Base-by-base conservation (phyloP, 176 grass and related monocot genomes). In the Juncus effusus region DNA sequence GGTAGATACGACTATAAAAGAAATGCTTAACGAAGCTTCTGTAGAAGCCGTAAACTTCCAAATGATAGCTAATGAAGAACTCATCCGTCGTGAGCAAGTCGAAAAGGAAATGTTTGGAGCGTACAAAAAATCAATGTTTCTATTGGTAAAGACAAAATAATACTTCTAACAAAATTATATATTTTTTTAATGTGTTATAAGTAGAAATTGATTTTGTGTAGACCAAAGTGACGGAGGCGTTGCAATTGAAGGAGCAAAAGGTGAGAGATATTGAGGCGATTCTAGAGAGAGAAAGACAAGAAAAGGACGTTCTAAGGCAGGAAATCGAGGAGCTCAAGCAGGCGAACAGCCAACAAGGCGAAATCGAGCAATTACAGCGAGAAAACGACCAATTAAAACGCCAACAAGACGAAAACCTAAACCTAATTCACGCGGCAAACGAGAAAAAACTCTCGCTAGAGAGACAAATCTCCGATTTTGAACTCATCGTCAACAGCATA, bases 251-350 rank as follows among this genome's bases (percentile, higher is more conserved):
- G 54, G 69, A 77, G 28, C 13, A 19, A 3, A 16, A 69, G 39
- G 72, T 60, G 13, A 87, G 79, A 76, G 54, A 76, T 73, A 50
- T 56, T 13, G 40, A 77, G 72, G 55, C 76, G 83, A 72, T 16
- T 78, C 70, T 66, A 9, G 53, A 50, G 13, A 69, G 38, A 56
- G 85, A 88, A 65, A 63, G 60, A 56, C 39, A 45, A 50, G 71
- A 74, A 60, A 75, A 74, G 39, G 42, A 75, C 60, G 53, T 63
- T 51, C 41, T 81, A 54, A 88, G 52, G 50, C 69, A 56, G 47
- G 52, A 84, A 54, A 63, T 71, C 13, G 51, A 78, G 69, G 60
- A 77, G 52, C 52, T 75, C 11, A 74, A 75, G 55, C 42, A 61
- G 61, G 39, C 56, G 35, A 54, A 14, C 39, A 67, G 51, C 42